Evolutionary conservation across 106 monocot genomes (phyloP), one percentile per base, ranked within the genome.

Genomic region (Dendrobium chrysotoxum): DNA sequence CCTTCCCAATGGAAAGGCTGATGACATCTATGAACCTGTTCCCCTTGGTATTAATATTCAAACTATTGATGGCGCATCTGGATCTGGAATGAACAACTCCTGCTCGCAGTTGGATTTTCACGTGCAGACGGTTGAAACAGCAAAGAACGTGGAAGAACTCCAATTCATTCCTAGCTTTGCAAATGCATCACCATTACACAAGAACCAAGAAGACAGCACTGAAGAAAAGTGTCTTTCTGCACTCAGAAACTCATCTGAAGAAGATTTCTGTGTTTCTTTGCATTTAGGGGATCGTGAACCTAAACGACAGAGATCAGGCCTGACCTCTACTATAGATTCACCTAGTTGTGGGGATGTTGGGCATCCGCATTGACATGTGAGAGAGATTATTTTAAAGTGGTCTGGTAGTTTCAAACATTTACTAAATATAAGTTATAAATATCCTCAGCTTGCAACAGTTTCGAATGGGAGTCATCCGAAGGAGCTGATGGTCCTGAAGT

Each of bases 111-210:
- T 57, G 72, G 89, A 85, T 13, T 83, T 81, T 28, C 86, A 87
- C n/a, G 80, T 85, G 13, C 89, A 86, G 41, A 77, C 84, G 2
- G 75, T 79, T 28, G 81, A 80, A 3, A 82, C 64, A n/a, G 80
- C 47, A 12, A 85, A 72, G 42, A 87, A 86, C 54, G 82, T 91
- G 77, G 96, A 93, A 83, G 93, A 96, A 79, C 90, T 82, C 50
- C 96, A 90, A 78, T 96, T 96, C 82, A 91, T 96, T 45, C 88
- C 91, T 11, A 93, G 84, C 83, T 88, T 94, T 44, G 89, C 81
- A 30, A 83, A 79, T 44, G 81, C 81, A 84, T 88, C 85, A 25
- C 92, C 95, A 0, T 47, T 88, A 21, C 88, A 76, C 13, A 42
- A 47, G 20, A 82, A 81, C 41, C 80, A 85, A 55, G 89, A 82